Evolutionary conservation across 2,329 filamentous ascomycete species (phyloP), one percentile per base, ranked within the genome.

Genomic region (Nigrospora sphaerica): DNA sequence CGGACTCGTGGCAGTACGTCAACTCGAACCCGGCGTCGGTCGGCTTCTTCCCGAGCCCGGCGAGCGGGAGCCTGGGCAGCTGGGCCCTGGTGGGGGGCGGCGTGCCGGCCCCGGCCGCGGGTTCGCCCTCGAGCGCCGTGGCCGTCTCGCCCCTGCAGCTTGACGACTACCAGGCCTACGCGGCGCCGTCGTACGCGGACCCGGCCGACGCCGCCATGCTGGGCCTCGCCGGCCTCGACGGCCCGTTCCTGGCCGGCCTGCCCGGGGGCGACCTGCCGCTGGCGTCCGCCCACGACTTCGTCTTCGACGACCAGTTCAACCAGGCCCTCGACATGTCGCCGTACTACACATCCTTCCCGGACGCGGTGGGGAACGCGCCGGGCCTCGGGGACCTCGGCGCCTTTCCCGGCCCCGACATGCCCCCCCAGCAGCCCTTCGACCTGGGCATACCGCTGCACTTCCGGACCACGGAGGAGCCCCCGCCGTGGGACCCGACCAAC

Each of bases 1-100:
- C 59, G 33, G 62, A 64, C 37, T 63, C 58, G 23, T 54, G 55
- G 61, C 59, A 63, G 44, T 56, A 61, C 57, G 53, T 62, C 53
- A 56, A 60, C 23, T 58, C 57, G 18, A 60, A 58, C 39, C 57
- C 60, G 12, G 53, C 60, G n/a, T 58, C 60, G 19, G 56, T 57
- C 45, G 69, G 66, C 16, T 73, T 77, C 49, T 61, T 74, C 16
- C 68, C 71, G 23, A 77, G 76, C 50, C 75, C 77, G 6, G 69
- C 69, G 12, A 75, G 69, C 49, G 16, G 69, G 10, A 73, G 66
- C 53, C 58, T 79, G 53, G 69, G 67, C 34, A 75, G 75, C 18
- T 80, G 71, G 60, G 67, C 66, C 12, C 60, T 78, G 38, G 59
- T 78, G 40, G 66, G 69, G 31, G 14, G 32, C 32, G 31, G 19